Conservation (phyloP, 495 filamentous ascomycete species). For the Annulohypoxylon bovei region DNA sequence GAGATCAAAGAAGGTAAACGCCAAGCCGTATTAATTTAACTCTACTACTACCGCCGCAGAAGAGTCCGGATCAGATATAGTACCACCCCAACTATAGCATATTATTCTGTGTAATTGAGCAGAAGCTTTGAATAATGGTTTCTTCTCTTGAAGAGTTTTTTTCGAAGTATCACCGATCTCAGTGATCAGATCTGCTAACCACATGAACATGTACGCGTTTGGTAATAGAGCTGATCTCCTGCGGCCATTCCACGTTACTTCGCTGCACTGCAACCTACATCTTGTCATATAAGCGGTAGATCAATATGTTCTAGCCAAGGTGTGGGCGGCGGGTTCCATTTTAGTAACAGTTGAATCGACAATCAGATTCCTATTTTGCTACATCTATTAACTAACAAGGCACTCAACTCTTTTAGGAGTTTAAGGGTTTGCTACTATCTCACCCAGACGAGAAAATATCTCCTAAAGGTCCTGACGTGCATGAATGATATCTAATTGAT, state of each 20-base stretch:
- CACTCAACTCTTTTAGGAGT: not conserved
- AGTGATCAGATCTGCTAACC: slow-evolving; percentile 27
- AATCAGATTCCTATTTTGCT: slow-evolving; percentile 4
- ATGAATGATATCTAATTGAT: slow-evolving; percentile 22
- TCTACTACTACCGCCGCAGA: slow-evolving; percentile 25
- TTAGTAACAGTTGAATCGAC: slow-evolving; percentile 17
- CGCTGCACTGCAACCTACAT: slow-evolving; percentile 32
- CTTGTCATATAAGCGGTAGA: slow-evolving; percentile 22
- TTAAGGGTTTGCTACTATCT: slow-evolving; percentile 4
- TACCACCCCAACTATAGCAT: slow-evolving; percentile 34
- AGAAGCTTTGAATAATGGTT: slow-evolving; percentile 39
- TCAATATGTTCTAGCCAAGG: slow-evolving; percentile 25
- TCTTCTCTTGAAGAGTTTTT: slow-evolving; percentile 27
- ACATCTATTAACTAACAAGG: slow-evolving; percentile 6
- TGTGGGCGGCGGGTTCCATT: not conserved
- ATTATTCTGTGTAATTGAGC: slow-evolving; percentile 15
- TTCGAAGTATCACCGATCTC: slow-evolving; percentile 14
- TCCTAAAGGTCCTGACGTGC: slow-evolving; percentile 31
- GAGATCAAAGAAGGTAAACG: slow-evolving; percentile 22
- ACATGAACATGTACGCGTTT: slow-evolving; percentile 34
- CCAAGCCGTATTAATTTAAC: slow-evolving; percentile 41
- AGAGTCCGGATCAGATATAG: slow-evolving; percentile 39
- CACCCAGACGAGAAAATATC: not conserved
- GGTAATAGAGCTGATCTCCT: slow-evolving; percentile 20
- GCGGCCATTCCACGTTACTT: slow-evolving; percentile 12